These are phyloP conservation scores for Glarea lozoyensis DNA, from an alignment of 495 filamentous ascomycete genomes.

Conservation along the genomic window DNA sequence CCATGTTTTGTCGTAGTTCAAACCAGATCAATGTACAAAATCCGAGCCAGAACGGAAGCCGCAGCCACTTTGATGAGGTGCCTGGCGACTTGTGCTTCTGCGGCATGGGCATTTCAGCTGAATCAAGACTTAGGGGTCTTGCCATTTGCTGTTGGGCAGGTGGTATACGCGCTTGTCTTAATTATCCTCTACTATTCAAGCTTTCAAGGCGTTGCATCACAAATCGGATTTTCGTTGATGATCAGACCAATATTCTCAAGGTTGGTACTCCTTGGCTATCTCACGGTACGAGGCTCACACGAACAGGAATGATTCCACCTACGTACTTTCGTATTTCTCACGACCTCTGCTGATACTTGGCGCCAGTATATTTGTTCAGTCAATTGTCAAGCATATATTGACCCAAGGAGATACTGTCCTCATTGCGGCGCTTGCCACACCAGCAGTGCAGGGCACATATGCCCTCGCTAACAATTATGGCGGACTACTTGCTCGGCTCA, in stretches of 20 bases:
- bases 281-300: not conserved
- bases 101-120: conserved; percentile 43
- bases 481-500: conserved; percentile 73
- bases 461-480: conserved; percentile 93
- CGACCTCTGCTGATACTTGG: conserved; percentile 55
- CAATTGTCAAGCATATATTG: conserved; percentile 78
- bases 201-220: conserved; percentile 31
- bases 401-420: conserved; percentile 92
- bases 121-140: conserved; percentile 57
- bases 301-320: conserved; percentile 23
- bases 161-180: conserved; percentile 63
- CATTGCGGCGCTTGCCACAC: conserved; percentile 63
- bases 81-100: conserved; percentile 55
- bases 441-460: conserved; percentile 84
- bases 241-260: conserved; percentile 17
- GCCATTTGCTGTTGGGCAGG: conserved; percentile 83
- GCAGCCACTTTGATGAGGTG: conserved; percentile 71
- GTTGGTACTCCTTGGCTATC: conserved; percentile 4
- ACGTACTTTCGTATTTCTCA: conserved; percentile 56
- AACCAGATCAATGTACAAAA: conserved; percentile 67
- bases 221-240: conserved; percentile 49
- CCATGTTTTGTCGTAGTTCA: conserved; percentile 80
- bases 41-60: conserved; percentile 72
- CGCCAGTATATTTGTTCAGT: conserved; percentile 78
- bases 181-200: conserved; percentile 55